Percentiles rank a stretch among this genome's conserved stretches.
phyloP scores from a whole-genome alignment of 768 basidiomycete genomes.

The Cubamyces lactineus region DNA sequence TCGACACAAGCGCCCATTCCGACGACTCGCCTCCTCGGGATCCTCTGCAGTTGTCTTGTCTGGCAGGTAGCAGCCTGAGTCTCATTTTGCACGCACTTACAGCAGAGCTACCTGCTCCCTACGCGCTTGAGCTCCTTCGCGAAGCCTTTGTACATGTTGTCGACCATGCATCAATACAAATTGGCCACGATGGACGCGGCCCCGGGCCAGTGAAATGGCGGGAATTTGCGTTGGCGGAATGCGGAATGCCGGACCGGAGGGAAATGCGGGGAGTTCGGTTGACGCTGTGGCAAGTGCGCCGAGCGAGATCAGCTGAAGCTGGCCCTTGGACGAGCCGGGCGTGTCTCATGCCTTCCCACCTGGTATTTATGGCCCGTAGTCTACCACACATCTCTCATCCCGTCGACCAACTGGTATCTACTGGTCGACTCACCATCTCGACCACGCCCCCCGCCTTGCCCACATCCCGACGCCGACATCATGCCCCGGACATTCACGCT shows the following conservation, averaged over 20 bases:
- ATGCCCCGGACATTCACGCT: constrained; percentile 48
- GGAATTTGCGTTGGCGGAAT: not conserved
- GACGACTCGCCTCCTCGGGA: not conserved
- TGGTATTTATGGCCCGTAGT: constrained; percentile 9
- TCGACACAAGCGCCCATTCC: not conserved
- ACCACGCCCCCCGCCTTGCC: not conserved
- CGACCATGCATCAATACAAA: no score
- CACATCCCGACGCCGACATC: not conserved
- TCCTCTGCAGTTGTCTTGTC: no score
- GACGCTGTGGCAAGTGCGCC: constrained; percentile 1
- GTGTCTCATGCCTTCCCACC: constrained; percentile 8
- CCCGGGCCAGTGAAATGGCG: no score
- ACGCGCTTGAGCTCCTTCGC: no score
- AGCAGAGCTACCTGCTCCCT: no score
- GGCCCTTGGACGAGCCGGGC: not conserved
- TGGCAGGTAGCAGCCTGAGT: no score
- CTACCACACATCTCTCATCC: not conserved
- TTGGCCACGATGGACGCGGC: no score
- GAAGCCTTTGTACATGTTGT: no score
- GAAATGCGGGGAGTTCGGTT: not conserved
- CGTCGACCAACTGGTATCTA: not conserved
- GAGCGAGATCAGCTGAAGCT: constrained; percentile 13
- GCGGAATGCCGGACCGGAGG: not conserved
- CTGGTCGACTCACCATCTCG: not conserved
- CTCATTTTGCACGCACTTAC: no score